Evolutionary conservation across 169 alveolate genomes (phyloP).

Genomic region (Cryptosporidium viatorum): DNA sequence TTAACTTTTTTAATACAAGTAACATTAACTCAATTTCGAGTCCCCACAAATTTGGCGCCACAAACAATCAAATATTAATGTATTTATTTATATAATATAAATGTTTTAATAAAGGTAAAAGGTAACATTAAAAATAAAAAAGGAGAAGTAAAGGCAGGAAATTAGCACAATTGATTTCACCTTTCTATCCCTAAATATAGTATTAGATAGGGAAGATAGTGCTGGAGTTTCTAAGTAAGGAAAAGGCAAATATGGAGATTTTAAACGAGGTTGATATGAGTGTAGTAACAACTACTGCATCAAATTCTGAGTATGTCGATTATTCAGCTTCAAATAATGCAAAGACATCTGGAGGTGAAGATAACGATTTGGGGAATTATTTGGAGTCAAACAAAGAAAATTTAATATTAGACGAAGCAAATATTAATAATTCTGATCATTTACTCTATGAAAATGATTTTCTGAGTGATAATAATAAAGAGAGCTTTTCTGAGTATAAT

Average conservation of each 20-base stretch:
- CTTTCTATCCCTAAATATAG: neutral
- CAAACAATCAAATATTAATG: neutral
- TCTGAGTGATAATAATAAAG: neutral
- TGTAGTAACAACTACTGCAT: slow-evolving; percentile 66
- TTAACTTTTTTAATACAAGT: neutral
- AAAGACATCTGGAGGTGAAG: slow-evolving; percentile 13
- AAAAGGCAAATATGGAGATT: slow-evolving; percentile 12
- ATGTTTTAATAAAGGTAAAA: neutral
- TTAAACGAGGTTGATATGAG: slow-evolving; percentile 45
- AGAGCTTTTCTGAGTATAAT: neutral
- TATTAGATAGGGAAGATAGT: neutral
- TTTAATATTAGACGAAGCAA: neutral
- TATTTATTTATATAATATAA: neutral
- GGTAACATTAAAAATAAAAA: neutral
- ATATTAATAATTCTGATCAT: neutral
- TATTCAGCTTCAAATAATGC: slow-evolving; percentile 47
- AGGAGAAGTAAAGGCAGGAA: neutral
- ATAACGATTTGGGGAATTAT: neutral
- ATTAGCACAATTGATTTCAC: neutral
- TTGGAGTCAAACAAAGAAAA: slow-evolving; percentile 17
- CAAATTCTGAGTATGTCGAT: slow-evolving; percentile 32
- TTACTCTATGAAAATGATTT: neutral
- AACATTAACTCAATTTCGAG: slow-evolving; percentile 27
- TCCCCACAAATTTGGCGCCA: slow-evolving; percentile 40
- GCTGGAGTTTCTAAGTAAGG: neutral